Base-by-base conservation (phyloP, 306 rosid species). In the Quillaja saponaria region DNA sequence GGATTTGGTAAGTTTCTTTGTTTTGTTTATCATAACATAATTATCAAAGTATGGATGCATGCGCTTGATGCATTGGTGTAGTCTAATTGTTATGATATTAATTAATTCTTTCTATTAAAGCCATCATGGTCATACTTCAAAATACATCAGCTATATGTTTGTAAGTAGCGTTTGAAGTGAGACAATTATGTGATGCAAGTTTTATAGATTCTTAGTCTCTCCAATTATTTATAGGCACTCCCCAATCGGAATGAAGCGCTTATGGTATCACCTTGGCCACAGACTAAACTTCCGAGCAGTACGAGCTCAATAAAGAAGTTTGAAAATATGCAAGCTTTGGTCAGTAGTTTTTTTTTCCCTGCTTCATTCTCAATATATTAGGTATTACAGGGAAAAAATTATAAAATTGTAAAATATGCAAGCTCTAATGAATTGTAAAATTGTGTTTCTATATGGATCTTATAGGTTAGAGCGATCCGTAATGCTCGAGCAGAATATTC, bases 401-500 rank as follows among this genome's bases (percentile, higher is more conserved):
- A n/a, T n/a, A n/a, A n/a, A n/a, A n/a, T n/a, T n/a, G n/a, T n/a
- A n/a, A n/a, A n/a, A n/a, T n/a, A n/a, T n/a, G n/a, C n/a, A n/a
- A n/a, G 47, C 31, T 45, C 51, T 21, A 40, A 48, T 34, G 1
- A 5, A 12, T 28, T 5, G 41, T 49, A 28, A 34, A 13, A 11
- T 39, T 38, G 61, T 51, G 21, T 50, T 41, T 61, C 51, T 66
- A 34, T 15, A 72, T 33, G 17, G n/a, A n/a, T n/a, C 65, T 61
- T 35, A 42, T 75, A 91, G 98, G 87, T 83, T 58, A 88, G 81
- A 79, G 86, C 95, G 8, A 70, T 91, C 61, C 76, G 98, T 72
- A 91, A 91, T 88, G 91, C 88, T 61, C 82, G 96, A 67, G 95
- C 98, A 66, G 98, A 91, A 82, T 88, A 91, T 77, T 86, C 95